Conservation (phyloP, 306 rosid species). For the Trifolium repens region DNA sequence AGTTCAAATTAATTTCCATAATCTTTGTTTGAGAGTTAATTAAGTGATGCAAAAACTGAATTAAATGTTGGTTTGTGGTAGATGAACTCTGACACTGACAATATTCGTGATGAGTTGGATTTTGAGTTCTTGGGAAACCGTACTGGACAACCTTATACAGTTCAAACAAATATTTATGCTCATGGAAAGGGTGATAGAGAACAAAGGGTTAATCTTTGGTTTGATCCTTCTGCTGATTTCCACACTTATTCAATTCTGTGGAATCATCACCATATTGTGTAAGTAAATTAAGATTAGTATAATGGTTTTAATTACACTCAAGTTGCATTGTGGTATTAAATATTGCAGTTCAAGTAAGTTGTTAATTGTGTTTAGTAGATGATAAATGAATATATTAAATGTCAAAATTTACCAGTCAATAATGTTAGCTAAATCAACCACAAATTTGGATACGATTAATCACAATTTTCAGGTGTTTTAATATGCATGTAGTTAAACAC, state of each 20-base stretch:
- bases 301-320: neutral
- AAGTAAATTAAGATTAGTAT: constrained; percentile 32
- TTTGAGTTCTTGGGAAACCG: constrained; percentile 97
- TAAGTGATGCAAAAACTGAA: neutral
- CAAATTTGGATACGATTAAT: no score
- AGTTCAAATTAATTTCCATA: neutral
- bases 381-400: no score
- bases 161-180: constrained; percentile 87
- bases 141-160: constrained; percentile 85
- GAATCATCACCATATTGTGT: constrained; percentile 76
- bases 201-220: constrained; percentile 92
- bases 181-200: constrained; percentile 87
- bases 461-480: no score
- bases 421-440: no score
- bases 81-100: constrained; percentile 75
- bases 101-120: constrained; percentile 82
- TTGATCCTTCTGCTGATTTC: constrained; percentile 77
- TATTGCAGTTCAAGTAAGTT: neutral
- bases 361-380: no score
- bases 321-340: neutral
- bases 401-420: neutral
- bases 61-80: neutral
- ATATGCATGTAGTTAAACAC: no score
- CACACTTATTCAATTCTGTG: constrained; percentile 85
- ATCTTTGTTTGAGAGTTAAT: neutral